Base-by-base conservation (phyloP, 805 yeast genomes). In the Groenewaldozyma tartarivorans region DNA sequence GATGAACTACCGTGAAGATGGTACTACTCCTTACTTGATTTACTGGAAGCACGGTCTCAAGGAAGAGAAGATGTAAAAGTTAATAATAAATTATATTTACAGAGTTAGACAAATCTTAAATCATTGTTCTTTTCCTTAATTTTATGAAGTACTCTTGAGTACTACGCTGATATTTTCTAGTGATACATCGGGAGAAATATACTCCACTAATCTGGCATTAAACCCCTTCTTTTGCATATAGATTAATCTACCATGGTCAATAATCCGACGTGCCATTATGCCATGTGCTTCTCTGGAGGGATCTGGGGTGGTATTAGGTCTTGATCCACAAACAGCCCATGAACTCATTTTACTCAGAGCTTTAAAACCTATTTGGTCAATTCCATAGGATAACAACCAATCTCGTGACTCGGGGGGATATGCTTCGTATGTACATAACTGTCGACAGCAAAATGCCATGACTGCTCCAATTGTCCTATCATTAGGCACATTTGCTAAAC, bases 1-100 rank as follows among this genome's bases (percentile, higher is more conserved):
- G 68, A 83, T 92, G 71, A 92, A 92, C 94, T 92, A 90, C 87
- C 94, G 98, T 74, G 98, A 92, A 76, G 97, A 92, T 67, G 98
- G 98, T 75, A 74, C 79, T 60, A 92, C 98, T 57, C 98, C 98
- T 64, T 92, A 66, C 74, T 92, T 90, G 62, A 86, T 88, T 54
- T 80, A 88, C 81, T 92, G 98, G 98, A 92, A 90, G 76, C 98
- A 92, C 72, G 98, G 98, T 78, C 79, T 84, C 56, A 72, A 66
- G 59, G 85, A 78, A 67, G 78, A 74, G 69, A 92, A 92, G 81
- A 76, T 90, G 76, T 90, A 87, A 81, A 63, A 32, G 22, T 29
- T 9, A 16, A 19, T 37, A 20, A n/a, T 39, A 24, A 9, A 24
- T 24, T 24, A 24, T 24, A 24, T 24, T 9, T 24, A 24, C 13